Base-by-base conservation (phyloP, 2,329 filamentous ascomycete species). In the Fusarium kyushuense region DNA sequence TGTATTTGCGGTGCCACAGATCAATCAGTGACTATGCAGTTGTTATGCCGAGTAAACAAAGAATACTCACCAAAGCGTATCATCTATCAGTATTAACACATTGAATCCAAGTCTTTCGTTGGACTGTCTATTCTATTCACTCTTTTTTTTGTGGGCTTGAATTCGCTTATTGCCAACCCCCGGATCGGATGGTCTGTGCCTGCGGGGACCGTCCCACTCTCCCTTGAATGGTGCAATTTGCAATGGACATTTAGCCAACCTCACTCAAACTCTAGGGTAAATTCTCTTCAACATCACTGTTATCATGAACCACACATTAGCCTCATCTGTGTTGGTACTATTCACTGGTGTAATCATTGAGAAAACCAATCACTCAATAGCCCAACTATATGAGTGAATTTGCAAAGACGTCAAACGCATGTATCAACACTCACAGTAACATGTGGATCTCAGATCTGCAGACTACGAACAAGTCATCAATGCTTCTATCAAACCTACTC, bases 111-210 rank as follows among this genome's bases (percentile, higher is more conserved):
- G 21, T 42, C 23, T 7, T 42, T 17, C 25, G 19, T 42, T 42
- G 16, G 40, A 41, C 57, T 19, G 25, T 45, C 27, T 45, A 33
- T 53, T 58, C 29, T 38, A 38, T 38, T 38, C 35, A 47, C 41
- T 13, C 36, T 11, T 65, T 33, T 54, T 71, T 71, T 71, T 71
- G 67, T 72, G 69, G 67, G 46, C 35, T 48, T 51, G 23, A 14
- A 13, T 63, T 72, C 67, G 64, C 70, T 72, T 72, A 41, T 36
- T 35, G 30, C 25, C 49, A 14, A 59, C 65, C 68, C 42, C 62
- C 60, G 38, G 60, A 69, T 63, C 63, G 25, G 30, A 45, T 72
- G 70, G 67, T 54, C 70, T 53, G 70, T 72, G 70, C 25, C 47
- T 47, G 45, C 30, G 46, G 59, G 59, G 61, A 33, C 35, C 32